Evolutionary conservation across 1,139 yeast species (phyloP).

Genomic region (Blastobotrys indianensis): DNA sequence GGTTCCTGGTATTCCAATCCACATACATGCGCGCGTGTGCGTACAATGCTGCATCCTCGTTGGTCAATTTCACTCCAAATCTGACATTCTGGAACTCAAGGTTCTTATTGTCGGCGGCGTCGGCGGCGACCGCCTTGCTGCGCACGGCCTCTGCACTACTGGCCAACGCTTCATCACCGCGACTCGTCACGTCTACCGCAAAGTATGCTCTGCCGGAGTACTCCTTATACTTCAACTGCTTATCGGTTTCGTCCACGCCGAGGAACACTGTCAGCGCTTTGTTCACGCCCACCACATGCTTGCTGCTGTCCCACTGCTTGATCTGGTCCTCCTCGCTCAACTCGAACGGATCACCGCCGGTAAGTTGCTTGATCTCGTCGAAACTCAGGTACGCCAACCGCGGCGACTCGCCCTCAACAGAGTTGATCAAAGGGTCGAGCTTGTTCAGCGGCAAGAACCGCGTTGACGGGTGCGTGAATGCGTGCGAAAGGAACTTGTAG

Average conservation of each 20-base stretch:
- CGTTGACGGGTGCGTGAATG: constrained; percentile 48
- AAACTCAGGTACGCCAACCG: constrained; percentile 20
- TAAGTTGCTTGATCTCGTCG: constrained; percentile 20
- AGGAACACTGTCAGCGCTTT: constrained; percentile 51
- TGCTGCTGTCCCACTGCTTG: constrained; percentile 30
- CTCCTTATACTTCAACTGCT: constrained; percentile 32
- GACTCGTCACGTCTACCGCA: constrained; percentile 59
- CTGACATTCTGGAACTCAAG: constrained; percentile 8
- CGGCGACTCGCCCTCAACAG: constrained; percentile 3
- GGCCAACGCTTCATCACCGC: constrained; percentile 19
- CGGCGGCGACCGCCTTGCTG: constrained; percentile 11
- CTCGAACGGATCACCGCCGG: constrained; percentile 34
- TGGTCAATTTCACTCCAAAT: constrained; percentile 1
- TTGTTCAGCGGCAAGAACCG: constrained; percentile 50
- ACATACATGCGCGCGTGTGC: constrained; percentile 80
- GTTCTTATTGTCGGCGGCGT: constrained; percentile 11
- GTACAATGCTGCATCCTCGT: constrained; percentile 42
- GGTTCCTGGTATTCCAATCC: constrained; percentile 76
- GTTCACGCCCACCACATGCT: constrained; percentile 36
- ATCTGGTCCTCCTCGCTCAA: constrained; percentile 26
- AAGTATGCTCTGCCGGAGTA: constrained; percentile 71
- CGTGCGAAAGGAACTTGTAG: constrained; percentile 48
- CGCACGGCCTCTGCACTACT: constrained; percentile 12
- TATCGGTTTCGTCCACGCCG: constrained; percentile 54
- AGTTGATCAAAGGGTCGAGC: constrained; percentile 28